These are phyloP conservation scores for Erodium maritimum DNA, from an alignment of 345 rosid species.

Conservation along the genomic window DNA sequence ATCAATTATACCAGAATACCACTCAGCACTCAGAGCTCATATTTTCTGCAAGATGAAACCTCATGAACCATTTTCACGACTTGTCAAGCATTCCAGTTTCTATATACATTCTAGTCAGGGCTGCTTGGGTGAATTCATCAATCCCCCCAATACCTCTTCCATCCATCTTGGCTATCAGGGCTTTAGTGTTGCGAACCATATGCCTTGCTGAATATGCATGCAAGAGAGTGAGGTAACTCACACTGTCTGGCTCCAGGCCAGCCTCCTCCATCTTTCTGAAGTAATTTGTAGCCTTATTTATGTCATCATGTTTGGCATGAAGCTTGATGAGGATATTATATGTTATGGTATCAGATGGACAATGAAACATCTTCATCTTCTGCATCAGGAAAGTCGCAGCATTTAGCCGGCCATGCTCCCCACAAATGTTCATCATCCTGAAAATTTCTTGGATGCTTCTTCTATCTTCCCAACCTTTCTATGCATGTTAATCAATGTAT, in stretches of 20 bases:
- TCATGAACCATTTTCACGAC: constrained; percentile 73
- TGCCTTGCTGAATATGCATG: constrained; percentile 72
- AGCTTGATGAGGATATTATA: constrained; percentile 76
- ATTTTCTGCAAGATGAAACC: constrained; percentile 53
- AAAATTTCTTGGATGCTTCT: constrained; percentile 60
- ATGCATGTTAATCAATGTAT: constrained; percentile 74
- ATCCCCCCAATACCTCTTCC: constrained; percentile 49
- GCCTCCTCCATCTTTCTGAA: constrained; percentile 62
- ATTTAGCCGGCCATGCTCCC: constrained; percentile 51
- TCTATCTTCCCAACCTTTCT: constrained; percentile 71
- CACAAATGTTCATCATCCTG: constrained; percentile 76
- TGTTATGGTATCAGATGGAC: constrained; percentile 74
- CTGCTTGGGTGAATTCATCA: constrained; percentile 84
- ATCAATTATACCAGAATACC: constrained; percentile 76
- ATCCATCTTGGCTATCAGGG: constrained; percentile 56
- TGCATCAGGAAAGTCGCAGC: constrained; percentile 54
- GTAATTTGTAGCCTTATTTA: constrained; percentile 40
- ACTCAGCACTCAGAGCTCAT: constrained; percentile 68
- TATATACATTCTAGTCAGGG: constrained; percentile 74
- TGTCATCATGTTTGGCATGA: constrained; percentile 53
- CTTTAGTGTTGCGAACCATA: constrained; percentile 70
- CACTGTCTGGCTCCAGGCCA: constrained; percentile 58
- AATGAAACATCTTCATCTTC: constrained; percentile 60
- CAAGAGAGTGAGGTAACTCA: constrained; percentile 74
- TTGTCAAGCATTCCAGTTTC: constrained; percentile 65